Evolutionary conservation across 1,284 basidiomycete genomes (phyloP), one percentile per base, ranked within the genome.

Genomic region (Rhodotorula sp.): DNA sequence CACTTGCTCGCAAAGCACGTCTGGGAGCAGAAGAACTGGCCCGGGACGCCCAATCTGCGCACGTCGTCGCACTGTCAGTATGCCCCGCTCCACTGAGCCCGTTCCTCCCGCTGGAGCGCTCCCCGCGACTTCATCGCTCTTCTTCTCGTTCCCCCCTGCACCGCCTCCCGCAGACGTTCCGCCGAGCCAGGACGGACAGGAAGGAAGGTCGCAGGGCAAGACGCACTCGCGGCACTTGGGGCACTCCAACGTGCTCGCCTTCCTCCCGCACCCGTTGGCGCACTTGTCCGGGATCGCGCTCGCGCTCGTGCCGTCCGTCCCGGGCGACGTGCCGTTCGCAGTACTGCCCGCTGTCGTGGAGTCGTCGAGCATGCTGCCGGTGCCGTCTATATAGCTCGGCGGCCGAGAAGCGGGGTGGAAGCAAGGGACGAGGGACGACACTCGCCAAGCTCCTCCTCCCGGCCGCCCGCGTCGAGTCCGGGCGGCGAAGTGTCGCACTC

Each of bases 261-360:
- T 54, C 39, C 65, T 69, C 27, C 70, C 70, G 63, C 73, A 74
- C 34, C 71, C 71, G 55, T 70, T 74, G 48, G 66, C 46, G 61
- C 73, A 74, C 50, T 66, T 62, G 29, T 53, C 29, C 13, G 15
- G 51, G 15, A 32, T 27, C 10, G 51, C 29, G 29, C 9, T 53
- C 25, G 51, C 13, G 29, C 9, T 53, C 25, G 51, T 7, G 3
- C 27, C 27, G 27, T n/a, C 10, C 17, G n/a, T 15, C 10, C 27
- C 29, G 12, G 51, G 10, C 12, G 50, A 1, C 13, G 50, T n/a
- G 27, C 10, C 27, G 46, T 15, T 15, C 9, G 39, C 15, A 15
- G 39, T 9, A 15, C 39, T 15, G 39, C 15, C 15, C 15, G 39
- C 39, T 7, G 39, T 15, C 9, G 39, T 15, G 39, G 39, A 39